These are phyloP conservation scores for Fallopia convolvulus DNA, from an alignment of 148 eudicot genomes.

Conservation along the genomic window DNA sequence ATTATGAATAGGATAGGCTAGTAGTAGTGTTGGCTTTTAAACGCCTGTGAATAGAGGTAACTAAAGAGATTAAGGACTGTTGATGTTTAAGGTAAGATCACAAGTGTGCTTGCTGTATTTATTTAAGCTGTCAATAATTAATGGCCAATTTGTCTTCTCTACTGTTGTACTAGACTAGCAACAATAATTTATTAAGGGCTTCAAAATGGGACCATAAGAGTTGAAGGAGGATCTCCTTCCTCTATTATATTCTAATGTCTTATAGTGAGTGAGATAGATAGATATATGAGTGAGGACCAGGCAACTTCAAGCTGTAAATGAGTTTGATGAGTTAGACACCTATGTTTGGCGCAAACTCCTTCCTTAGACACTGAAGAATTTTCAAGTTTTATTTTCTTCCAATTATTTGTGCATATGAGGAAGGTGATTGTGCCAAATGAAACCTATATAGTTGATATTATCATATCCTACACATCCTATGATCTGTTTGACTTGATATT, in stretches of 20 bases:
- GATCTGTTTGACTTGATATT: background rate
- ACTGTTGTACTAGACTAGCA: background rate
- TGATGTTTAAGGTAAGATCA: background rate
- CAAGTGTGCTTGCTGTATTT: background rate
- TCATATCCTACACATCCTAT: too few relatives aligned
- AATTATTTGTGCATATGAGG: too few relatives aligned
- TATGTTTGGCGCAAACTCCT: too few relatives aligned
- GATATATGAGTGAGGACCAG: conserved; percentile 4
- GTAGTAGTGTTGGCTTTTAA: too few relatives aligned
- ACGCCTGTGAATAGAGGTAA: background rate
- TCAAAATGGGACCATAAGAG: conserved; percentile 9
- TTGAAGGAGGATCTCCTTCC: too few relatives aligned
- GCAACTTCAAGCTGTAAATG: conserved; percentile 3
- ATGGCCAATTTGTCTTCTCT: background rate
- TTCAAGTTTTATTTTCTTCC: too few relatives aligned
- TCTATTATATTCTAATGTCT: too few relatives aligned
- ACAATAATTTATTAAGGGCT: background rate
- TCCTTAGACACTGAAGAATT: too few relatives aligned
- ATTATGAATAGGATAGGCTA: too few relatives aligned
- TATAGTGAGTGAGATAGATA: too few relatives aligned
- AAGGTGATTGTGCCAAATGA: too few relatives aligned
- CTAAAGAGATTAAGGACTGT: background rate
- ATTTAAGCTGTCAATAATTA: background rate
- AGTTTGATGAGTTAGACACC: background rate
- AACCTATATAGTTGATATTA: too few relatives aligned